phyloP scores from a whole-genome alignment of 345 rosid genomes.

The Citrus sp. region DNA sequence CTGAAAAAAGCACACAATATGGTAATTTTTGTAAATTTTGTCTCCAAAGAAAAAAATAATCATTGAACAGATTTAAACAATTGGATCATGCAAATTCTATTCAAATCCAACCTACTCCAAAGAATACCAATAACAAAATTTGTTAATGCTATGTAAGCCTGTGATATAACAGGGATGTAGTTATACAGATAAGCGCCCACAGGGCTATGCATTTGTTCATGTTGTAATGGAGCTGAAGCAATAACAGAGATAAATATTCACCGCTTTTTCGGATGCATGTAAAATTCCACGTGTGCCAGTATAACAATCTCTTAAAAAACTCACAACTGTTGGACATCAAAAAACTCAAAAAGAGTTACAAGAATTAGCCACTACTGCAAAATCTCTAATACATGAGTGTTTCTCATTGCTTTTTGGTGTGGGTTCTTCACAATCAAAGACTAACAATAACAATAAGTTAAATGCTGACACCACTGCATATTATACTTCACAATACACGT shows the following conservation, averaged over 20 bases:
- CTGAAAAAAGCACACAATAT: conserved; percentile 31
- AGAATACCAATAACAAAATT: too few relatives aligned
- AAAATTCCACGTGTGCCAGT: too few relatives aligned
- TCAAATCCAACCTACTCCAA: conserved; percentile 9
- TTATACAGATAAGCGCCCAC: too few relatives aligned
- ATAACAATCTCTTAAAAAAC: too few relatives aligned
- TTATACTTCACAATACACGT: not conserved
- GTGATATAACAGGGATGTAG: too few relatives aligned
- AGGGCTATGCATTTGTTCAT: too few relatives aligned
- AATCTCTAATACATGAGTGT: not conserved
- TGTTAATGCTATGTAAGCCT: too few relatives aligned
- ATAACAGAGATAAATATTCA: too few relatives aligned
- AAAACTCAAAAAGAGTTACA: not conserved
- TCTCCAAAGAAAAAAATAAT: not conserved
- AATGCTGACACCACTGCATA: not conserved
- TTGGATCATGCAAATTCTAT: not conserved
- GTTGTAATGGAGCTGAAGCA: too few relatives aligned
- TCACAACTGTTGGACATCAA: too few relatives aligned
- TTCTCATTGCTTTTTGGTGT: not conserved
- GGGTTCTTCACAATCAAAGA: not conserved
- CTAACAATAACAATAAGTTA: not conserved
- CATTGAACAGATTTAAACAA: not conserved
- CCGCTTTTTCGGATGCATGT: too few relatives aligned
- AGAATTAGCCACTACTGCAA: not conserved
- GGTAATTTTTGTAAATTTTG: not conserved